Evolutionary conservation across 73 alveolate genomes (phyloP).

Genomic region (Paramecium primaurelia): DNA sequence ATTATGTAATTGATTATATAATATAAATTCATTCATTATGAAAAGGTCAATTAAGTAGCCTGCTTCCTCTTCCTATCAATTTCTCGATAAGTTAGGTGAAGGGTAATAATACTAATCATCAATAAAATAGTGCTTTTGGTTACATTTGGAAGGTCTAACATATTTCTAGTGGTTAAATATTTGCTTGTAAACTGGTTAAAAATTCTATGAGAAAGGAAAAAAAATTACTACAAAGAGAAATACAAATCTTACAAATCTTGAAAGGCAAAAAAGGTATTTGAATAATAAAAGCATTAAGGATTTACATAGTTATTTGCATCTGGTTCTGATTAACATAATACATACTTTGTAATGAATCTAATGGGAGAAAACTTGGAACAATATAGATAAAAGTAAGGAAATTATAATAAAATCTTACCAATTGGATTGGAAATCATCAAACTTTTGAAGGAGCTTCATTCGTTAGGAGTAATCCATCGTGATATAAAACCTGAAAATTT

Average conservation of each 20-base stretch:
- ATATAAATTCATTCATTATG: background rate
- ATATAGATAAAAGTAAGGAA: conserved; percentile 62
- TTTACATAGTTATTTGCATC: conserved; percentile 32
- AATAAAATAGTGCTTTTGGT: background rate
- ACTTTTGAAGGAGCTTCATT: conserved; percentile 72
- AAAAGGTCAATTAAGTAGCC: conserved; percentile 18
- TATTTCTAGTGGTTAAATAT: background rate
- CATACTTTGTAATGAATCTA: conserved; percentile 82
- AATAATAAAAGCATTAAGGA: background rate
- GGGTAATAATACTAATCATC: background rate
- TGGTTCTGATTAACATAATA: conserved; percentile 80
- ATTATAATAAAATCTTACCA: background rate
- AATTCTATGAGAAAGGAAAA: conserved; percentile 34
- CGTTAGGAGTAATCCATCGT: conserved; percentile 28
- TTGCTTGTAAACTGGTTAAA: conserved; percentile 13
- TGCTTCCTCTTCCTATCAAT: conserved; percentile 23
- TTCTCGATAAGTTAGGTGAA: conserved; percentile 32
- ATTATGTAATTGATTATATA: background rate
- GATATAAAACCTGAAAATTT: conserved; percentile 67
- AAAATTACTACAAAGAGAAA: background rate
- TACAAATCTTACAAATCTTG: background rate
- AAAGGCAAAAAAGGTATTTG: conserved; percentile 10
- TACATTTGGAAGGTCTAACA: conserved; percentile 26
- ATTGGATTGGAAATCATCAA: conserved; percentile 54
- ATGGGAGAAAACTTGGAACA: conserved; percentile 92